Percentiles rank a stretch among this genome's conserved stretches.
These are phyloP conservation scores for Russula lepida DNA, from an alignment of 768 basidiomycete genomes.

Conservation along the genomic window DNA sequence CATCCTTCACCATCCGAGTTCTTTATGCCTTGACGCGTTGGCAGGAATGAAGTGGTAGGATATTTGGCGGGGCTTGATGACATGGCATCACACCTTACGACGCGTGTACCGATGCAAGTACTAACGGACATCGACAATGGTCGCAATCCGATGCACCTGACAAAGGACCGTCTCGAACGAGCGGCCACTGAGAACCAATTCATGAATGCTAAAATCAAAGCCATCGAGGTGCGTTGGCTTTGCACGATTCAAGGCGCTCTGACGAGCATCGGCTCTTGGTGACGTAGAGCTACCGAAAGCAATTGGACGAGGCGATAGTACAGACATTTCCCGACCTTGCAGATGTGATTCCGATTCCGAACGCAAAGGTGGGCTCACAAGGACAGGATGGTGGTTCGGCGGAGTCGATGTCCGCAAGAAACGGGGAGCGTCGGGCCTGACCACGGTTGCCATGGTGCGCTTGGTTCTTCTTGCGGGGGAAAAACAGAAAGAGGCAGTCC, in stretches of 20 bases:
- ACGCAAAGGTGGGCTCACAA: neutral
- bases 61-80: constrained; percentile 62
- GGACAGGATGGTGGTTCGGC: neutral
- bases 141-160: constrained; percentile 74
- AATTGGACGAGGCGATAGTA: constrained; percentile 60
- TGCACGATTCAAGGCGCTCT: neutral
- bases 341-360: constrained; percentile 5
- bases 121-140: constrained; percentile 72
- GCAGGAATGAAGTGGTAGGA: constrained; percentile 65
- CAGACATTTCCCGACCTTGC: constrained; percentile 66
- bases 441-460: constrained; percentile 2
- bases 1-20: neutral
- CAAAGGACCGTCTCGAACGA: constrained; percentile 70
- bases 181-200: constrained; percentile 87
- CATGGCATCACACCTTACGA: constrained; percentile 50
- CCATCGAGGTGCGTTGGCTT: constrained; percentile 49
- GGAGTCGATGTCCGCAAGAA: neutral
- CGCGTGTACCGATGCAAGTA: constrained; percentile 69
- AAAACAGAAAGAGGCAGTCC: neutral
- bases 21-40: neutral
- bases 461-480: neutral
- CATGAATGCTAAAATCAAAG: constrained; percentile 82
- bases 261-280: neutral
- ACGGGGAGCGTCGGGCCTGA: constrained; percentile 11
- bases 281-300: constrained; percentile 57